Conservation (phyloP, 148 eudicot genomes). For the Amaranthus palmeri region DNA sequence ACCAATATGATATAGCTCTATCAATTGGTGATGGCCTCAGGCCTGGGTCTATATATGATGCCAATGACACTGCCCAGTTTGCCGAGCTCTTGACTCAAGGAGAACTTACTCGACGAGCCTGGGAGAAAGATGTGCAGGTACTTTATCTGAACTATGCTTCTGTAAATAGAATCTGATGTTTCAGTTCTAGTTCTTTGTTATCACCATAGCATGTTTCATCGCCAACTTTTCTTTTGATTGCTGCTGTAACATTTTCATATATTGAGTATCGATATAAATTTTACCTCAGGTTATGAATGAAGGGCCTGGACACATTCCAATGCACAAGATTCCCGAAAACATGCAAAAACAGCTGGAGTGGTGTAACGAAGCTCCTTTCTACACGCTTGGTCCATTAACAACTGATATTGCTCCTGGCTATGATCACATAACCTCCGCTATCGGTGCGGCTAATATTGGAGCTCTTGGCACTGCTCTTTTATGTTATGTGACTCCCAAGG, state of each 20-base stretch:
- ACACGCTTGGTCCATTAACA: conserved; percentile 94
- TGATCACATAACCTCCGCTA: conserved; percentile 97
- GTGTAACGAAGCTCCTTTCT: conserved; percentile 99
- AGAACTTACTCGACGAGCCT: conserved; percentile 89
- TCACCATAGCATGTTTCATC: not conserved
- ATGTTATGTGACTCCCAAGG: conserved; percentile 98
- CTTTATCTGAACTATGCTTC: not conserved
- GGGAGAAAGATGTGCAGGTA: conserved; percentile 99
- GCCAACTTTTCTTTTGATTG: not conserved
- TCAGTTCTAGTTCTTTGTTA: not conserved
- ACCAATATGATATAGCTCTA: conserved; percentile 85
- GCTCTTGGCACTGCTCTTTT: conserved; percentile 95
- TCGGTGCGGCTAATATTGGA: conserved; percentile 98
- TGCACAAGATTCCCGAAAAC: conserved; percentile 98
- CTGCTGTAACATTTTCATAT: not conserved
- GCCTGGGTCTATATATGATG: conserved; percentile 98
- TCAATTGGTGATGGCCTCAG: conserved; percentile 97
- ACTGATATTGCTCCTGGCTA: conserved; percentile 98
- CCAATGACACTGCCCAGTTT: conserved; percentile 96
- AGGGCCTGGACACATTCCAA: conserved; percentile 95
- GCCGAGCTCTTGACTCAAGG: conserved; percentile 98
- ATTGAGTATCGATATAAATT: conserved; percentile 6
- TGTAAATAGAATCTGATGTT: not conserved
- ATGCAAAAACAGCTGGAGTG: conserved; percentile 98
- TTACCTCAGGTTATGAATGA: conserved; percentile 89